Base-by-base conservation (phyloP, 805 yeast genomes). In the Millerago galiae region DNA sequence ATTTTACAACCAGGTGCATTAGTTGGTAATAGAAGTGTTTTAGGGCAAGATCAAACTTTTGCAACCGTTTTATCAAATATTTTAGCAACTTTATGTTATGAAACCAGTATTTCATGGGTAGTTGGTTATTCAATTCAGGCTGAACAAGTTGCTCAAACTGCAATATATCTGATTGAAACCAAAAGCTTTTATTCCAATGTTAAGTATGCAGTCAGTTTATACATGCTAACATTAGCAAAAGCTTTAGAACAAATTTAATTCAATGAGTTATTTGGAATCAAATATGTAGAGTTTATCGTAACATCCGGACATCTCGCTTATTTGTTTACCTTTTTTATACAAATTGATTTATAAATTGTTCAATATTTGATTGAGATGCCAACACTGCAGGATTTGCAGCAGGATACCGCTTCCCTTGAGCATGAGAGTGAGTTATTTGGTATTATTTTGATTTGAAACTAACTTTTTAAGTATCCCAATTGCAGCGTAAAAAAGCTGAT, bases 1-100 rank as follows among this genome's bases (percentile, higher is more conserved):
- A 80, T 89, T 44, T 61, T 88, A 42, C 72, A 86, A 51, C 96
- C 96, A 0, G 95, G 95, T 4, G 61, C 71, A 1, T 65, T 87
- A 14, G 42, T 54, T 16, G 67, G 66, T 5, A 46, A 50, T 25
- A 47, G 53, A 36, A 34, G 18, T 4, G 12, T 11, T 4, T 21
- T 47, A 4, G 40, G 35, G 1, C 43, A 44, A 11, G 10, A 40
- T 11, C 42, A 36, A 12, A 33, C 49, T 3, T 17, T 41, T 4
- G 14, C 47, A 8, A 42, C 44, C 5, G 35, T 42, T 15, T 34
- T 47, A n/a, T 42, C 52, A 2, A 42, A 44, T n/a, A 33, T 37
- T 6, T 25, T 52, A n/a, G 52, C 53, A 4, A 38, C 43, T 3
- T 37, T 37, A 30, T 48, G 53, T 11, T 46, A 53, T 27, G 41